These are phyloP conservation scores for Kluyveromyces aestuarii DNA, from an alignment of 805 yeast species.

Conservation along the genomic window DNA sequence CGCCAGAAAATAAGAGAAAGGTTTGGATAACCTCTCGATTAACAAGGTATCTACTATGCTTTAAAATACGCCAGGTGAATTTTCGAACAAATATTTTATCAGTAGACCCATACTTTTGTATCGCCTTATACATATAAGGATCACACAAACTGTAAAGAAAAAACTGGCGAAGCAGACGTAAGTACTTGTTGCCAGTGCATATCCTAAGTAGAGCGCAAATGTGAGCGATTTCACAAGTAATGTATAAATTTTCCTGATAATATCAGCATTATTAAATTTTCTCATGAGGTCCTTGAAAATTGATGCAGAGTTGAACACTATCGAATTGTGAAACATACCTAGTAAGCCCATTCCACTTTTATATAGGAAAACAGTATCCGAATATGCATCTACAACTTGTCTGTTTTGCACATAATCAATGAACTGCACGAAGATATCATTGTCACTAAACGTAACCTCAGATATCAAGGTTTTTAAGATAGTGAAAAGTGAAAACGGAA, in stretches of 20 bases:
- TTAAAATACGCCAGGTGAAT: constrained; percentile 4
- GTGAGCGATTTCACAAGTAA: constrained; percentile 15
- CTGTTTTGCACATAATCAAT: constrained; percentile 16
- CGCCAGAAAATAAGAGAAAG: neutral
- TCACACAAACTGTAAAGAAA: constrained; percentile 24
- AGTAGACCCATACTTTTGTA: constrained; percentile 18
- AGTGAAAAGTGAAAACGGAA: constrained; percentile 27
- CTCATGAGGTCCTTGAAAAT: constrained; percentile 7
- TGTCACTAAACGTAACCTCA: constrained; percentile 22
- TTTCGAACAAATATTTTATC: constrained; percentile 2
- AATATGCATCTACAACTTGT: constrained; percentile 24
- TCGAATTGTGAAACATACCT: constrained; percentile 26
- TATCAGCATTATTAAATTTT: neutral
- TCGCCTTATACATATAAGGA: constrained; percentile 18
- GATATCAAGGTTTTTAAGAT: constrained; percentile 21
- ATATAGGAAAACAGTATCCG: constrained; percentile 8
- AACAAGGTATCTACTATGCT: neutral
- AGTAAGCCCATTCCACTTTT: constrained; percentile 15
- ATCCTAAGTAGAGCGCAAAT: constrained; percentile 13
- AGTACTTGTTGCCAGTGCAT: constrained; percentile 23
- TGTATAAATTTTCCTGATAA: constrained; percentile 8
- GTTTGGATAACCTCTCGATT: neutral
- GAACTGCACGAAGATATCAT: constrained; percentile 22
- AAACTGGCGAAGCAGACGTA: constrained; percentile 23
- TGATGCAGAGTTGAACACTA: constrained; percentile 21